A percentile compares a stretch with the other conserved stretches of the same genome.
Conservation (phyloP, 768 basidiomycete genomes). For the Russula abietina region DNA sequence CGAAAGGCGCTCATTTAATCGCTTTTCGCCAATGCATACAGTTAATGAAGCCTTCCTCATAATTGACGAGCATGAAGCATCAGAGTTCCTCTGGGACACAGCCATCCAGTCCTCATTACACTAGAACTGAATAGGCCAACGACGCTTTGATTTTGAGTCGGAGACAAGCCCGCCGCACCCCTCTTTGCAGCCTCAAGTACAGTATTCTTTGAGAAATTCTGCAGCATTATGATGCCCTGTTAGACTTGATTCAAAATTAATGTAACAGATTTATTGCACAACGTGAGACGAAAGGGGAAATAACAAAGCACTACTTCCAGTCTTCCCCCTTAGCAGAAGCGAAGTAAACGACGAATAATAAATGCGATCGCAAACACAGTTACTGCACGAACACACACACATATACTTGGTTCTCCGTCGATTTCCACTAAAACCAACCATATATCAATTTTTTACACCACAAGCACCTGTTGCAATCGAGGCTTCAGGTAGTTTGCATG, state of each 20-base stretch:
- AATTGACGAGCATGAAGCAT: background rate
- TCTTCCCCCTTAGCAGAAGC: background rate
- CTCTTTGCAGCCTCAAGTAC: background rate
- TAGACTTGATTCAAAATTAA: background rate
- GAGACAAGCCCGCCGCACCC: background rate
- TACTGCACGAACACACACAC: background rate
- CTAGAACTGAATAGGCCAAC: background rate
- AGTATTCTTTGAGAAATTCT: too few species aligned
- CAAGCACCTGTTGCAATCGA: background rate
- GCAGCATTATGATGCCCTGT: background rate
- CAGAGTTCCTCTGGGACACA: background rate
- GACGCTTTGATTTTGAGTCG: background rate
- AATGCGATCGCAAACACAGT: background rate
- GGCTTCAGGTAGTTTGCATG: background rate
- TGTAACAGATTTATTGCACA: background rate
- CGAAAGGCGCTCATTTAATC: background rate
- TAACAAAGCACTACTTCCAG: too few species aligned
- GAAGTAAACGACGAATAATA: background rate
- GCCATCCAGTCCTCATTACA: background rate
- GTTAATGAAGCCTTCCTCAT: background rate
- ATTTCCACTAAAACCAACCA: background rate
- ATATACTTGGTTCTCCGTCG: background rate
- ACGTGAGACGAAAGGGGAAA: background rate
- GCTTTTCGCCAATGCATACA: background rate
- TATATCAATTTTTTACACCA: conserved; percentile 3